phyloP scores from a whole-genome alignment of 1,139 yeast genomes.

The Trichomonascaceae sp. region DNA sequence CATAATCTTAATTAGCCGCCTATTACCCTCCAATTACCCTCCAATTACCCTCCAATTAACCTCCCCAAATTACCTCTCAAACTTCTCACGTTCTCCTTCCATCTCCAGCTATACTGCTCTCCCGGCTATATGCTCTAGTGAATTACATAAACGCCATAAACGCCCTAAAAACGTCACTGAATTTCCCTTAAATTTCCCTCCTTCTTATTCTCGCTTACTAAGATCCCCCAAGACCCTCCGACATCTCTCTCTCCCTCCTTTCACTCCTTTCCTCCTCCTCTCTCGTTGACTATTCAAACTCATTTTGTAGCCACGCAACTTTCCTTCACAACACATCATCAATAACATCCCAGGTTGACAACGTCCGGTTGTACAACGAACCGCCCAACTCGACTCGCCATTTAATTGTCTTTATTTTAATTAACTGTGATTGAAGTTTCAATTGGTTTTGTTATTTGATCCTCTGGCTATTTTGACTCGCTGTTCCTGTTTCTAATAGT shows the following conservation, averaged over 20 bases:
- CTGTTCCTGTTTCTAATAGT: not conserved
- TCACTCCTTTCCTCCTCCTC: not conserved
- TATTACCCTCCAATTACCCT: no score
- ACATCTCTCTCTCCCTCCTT: no score
- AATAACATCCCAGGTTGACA: not conserved
- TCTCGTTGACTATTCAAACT: not conserved
- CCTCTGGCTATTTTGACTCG: not conserved
- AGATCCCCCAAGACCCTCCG: no score
- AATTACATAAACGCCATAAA: no score
- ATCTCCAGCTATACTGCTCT: no score
- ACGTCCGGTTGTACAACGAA: not conserved
- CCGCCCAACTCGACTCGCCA: not conserved
- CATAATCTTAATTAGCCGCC: no score
- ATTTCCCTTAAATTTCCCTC: not conserved
- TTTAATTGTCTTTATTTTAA: not conserved
- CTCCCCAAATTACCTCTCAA: no score
- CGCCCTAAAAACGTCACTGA: no score
- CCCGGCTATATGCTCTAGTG: no score
- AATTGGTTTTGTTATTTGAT: not conserved
- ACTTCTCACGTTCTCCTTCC: no score
- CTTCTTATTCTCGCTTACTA: not conserved
- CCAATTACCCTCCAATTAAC: no score
- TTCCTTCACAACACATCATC: conserved; percentile 8
- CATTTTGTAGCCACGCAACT: not conserved
- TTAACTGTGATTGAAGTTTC: not conserved